Conservation (phyloP, 306 rosid species). For the Dryas octopetala region DNA sequence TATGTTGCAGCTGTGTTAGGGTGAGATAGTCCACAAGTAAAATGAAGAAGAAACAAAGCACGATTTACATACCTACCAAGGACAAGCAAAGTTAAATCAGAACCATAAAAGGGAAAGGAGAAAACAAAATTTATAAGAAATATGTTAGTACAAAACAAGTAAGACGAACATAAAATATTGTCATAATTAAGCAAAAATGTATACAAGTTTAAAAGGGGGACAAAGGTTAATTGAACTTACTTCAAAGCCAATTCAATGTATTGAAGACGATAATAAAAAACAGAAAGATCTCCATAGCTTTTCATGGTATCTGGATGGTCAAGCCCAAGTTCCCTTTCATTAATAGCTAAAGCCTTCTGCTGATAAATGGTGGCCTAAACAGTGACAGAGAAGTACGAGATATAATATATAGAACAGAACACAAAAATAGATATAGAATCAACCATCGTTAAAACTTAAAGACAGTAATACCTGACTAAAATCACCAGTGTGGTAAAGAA, state of each 20-base stretch:
- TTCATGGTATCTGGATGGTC: constrained; percentile 99
- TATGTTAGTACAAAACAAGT: not conserved
- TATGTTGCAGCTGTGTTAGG: constrained; percentile 99
- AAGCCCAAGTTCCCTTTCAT: constrained; percentile 96
- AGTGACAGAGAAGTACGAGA: constrained; percentile 1
- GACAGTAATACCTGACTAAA: constrained; percentile 71
- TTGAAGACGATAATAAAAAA: constrained; percentile 92
- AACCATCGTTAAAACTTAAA: constrained; percentile 5
- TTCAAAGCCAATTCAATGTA: constrained; percentile 92
- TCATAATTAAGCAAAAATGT: not conserved
- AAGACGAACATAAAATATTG: too few species aligned
- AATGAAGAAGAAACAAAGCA: constrained; percentile 93
- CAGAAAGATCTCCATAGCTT: constrained; percentile 98
- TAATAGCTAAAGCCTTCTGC: constrained; percentile 90
- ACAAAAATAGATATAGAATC: not conserved
- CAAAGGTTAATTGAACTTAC: constrained; percentile 46
- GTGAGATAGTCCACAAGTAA: constrained; percentile 90
- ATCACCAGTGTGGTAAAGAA: constrained; percentile 97
- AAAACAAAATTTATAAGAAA: not conserved
- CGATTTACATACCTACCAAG: constrained; percentile 82
- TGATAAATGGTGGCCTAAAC: constrained; percentile 93
- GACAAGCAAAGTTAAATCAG: constrained; percentile 25
- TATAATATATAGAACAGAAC: not conserved
- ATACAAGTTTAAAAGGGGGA: not conserved
- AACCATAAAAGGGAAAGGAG: constrained; percentile 8